A percentile compares a stretch with the other conserved stretches of the same genome.
phyloP scores from a whole-genome alignment of 805 yeast species.

The Isabelozyma gotoi region DNA sequence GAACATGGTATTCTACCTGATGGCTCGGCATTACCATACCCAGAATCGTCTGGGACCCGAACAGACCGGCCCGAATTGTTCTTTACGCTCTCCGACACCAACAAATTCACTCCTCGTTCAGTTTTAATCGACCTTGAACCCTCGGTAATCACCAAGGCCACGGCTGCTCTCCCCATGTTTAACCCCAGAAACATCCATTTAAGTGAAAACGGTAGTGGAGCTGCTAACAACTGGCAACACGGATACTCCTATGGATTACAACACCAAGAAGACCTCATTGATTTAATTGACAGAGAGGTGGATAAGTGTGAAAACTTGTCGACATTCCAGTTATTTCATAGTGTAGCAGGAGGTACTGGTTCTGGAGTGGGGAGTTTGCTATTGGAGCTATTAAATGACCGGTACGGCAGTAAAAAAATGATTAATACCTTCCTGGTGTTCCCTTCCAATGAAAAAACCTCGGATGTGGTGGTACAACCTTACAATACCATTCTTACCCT shows the following conservation, averaged over 20 bases:
- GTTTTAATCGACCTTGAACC: conserved; percentile 88
- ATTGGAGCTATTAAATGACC: conserved; percentile 75
- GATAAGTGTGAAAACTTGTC: conserved; percentile 88
- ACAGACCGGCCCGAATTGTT: conserved; percentile 79
- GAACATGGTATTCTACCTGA: conserved; percentile 84
- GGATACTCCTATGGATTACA: conserved; percentile 78
- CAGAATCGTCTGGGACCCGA: conserved; percentile 13
- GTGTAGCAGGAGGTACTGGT: conserved; percentile 99
- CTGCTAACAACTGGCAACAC: conserved; percentile 94
- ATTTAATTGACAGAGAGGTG: conserved; percentile 83
- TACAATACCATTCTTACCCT: conserved; percentile 86
- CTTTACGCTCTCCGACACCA: conserved; percentile 72
- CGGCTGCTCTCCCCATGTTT: conserved; percentile 58
- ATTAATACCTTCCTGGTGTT: conserved; percentile 85
- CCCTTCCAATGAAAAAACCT: conserved; percentile 71
- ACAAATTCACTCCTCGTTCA: conserved; percentile 86
- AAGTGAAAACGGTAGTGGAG: conserved; percentile 83
- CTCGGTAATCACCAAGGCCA: conserved; percentile 69
- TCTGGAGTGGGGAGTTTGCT: conserved; percentile 89
- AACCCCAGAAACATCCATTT: conserved; percentile 81
- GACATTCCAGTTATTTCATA: conserved; percentile 87
- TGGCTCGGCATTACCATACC: conserved; percentile 49
- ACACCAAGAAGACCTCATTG: conserved; percentile 71
- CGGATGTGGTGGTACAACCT: conserved; percentile 98
- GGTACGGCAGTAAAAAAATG: conserved; percentile 75